These are phyloP conservation scores for Ganoderma lucidum DNA, from an alignment of 1,284 basidiomycete genomes.

Conservation along the genomic window DNA sequence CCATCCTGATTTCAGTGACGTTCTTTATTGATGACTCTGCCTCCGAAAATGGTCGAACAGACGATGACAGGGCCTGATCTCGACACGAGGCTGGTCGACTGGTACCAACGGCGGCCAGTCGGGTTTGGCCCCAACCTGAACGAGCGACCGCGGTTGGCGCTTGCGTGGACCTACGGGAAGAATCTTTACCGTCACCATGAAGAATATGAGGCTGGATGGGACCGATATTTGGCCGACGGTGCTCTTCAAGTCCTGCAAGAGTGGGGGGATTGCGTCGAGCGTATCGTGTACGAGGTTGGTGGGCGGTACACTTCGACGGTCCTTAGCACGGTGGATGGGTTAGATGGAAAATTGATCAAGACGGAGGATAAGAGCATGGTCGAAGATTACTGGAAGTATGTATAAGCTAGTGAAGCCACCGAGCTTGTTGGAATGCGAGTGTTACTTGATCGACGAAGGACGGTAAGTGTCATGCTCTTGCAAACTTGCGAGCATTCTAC, in stretches of 20 bases:
- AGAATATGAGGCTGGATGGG: not conserved
- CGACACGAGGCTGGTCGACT: not conserved
- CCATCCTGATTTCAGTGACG: not conserved
- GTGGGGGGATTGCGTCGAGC: not conserved
- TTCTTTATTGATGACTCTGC: not conserved
- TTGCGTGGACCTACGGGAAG: not conserved
- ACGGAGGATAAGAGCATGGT: not conserved
- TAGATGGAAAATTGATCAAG: not conserved
- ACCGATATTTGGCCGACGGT: not conserved
- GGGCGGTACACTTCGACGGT: not conserved
- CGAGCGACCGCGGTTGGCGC: not conserved
- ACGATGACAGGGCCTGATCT: not conserved
- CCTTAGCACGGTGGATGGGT: not conserved
- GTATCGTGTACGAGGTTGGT: not conserved
- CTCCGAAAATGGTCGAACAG: not conserved
- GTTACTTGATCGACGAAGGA: not conserved
- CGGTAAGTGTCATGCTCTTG: too few species aligned
- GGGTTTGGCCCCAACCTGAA: not conserved
- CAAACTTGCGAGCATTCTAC: too few species aligned
- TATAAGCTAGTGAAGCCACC: not conserved
- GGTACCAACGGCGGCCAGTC: not conserved
- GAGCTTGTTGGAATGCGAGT: not conserved
- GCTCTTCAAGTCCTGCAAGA: not conserved
- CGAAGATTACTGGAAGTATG: constrained; percentile 5
- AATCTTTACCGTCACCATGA: not conserved